Percentiles rank a stretch among this genome's conserved stretches.
Evolutionary conservation across 345 rosid genomes (phyloP).

Genomic region (Linum trigynum): DNA sequence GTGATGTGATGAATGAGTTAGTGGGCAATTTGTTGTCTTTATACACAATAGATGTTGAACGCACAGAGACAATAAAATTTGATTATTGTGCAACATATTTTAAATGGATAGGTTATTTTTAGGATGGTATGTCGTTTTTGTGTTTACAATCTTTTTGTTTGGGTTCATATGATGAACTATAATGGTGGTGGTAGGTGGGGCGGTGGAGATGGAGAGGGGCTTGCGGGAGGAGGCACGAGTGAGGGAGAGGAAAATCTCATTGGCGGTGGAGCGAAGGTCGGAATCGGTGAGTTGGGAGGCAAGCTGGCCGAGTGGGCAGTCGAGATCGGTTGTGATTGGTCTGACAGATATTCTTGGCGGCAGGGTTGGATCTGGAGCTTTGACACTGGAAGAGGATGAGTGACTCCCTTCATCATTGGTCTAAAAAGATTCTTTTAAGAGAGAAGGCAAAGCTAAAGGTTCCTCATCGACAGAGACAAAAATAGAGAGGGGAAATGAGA

Average conservation of each 20-base stretch:
- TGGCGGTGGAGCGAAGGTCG: conserved; percentile 75
- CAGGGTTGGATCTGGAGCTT: conserved; percentile 2
- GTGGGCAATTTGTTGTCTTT: too few relatives aligned
- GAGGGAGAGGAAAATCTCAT: conserved; percentile 87
- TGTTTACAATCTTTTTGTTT: too few relatives aligned
- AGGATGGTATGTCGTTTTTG: too few relatives aligned
- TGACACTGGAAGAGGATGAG: conserved; percentile 31
- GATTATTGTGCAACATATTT: too few relatives aligned
- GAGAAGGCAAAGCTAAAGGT: conserved; percentile 24
- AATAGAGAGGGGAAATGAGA: too few relatives aligned
- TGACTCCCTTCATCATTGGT: conserved; percentile 72
- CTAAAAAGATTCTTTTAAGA: conserved; percentile 85
- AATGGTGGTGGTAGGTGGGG: conserved; percentile 31
- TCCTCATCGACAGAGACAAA: too few relatives aligned
- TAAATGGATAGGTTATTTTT: too few relatives aligned
- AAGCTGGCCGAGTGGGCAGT: conserved; percentile 75
- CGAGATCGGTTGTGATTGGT: conserved; percentile 40
- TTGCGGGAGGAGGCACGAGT: conserved; percentile 75
- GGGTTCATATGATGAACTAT: too few relatives aligned
- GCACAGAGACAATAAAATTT: too few relatives aligned
- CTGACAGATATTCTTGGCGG: conserved; percentile 16
- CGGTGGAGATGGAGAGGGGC: conserved; percentile 51
- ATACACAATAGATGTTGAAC: too few relatives aligned
- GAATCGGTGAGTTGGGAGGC: conserved; percentile 53
- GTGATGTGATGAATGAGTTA: too few relatives aligned